These are phyloP conservation scores for Aspergillus pseudoviridinutans DNA, from an alignment of 2,329 filamentous ascomycete species.

Conservation along the genomic window DNA sequence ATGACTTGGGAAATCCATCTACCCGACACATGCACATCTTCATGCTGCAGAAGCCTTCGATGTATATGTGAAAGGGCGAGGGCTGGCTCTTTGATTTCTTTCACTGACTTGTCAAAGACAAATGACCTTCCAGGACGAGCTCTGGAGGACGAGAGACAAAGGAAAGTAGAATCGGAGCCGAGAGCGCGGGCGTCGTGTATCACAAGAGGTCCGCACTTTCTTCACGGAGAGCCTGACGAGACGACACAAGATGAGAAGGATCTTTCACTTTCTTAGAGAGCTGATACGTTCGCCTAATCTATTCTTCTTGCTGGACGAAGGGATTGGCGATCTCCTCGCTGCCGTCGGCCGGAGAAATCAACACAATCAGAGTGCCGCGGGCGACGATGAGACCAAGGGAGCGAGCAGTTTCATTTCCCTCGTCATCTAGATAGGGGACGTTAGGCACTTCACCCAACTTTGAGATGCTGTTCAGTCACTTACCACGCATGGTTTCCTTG, in stretches of 20 bases:
- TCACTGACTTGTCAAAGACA: neutral
- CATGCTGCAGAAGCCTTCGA: neutral
- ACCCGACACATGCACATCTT: neutral
- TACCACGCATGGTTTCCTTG: conserved; percentile 83
- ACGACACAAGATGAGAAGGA: neutral
- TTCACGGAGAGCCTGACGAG: neutral
- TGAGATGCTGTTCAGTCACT: conserved; percentile 18
- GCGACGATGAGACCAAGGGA: conserved; percentile 83
- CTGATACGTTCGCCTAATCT: conserved; percentile 12
- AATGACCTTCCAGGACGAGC: neutral
- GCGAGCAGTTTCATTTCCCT: conserved; percentile 80
- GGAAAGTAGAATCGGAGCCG: neutral
- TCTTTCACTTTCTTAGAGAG: neutral
- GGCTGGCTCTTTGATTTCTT: neutral
- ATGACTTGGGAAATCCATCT: neutral
- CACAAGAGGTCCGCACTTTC: neutral
- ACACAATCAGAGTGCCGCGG: conserved; percentile 84
- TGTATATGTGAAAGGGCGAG: neutral
- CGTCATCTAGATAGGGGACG: conserved; percentile 64
- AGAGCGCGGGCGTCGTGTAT: neutral
- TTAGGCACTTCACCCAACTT: conserved; percentile 8
- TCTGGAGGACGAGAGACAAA: neutral
- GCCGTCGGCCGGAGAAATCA: conserved; percentile 88
- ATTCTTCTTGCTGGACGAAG: conserved; percentile 72
- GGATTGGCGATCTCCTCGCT: conserved; percentile 96